Evolutionary conservation across 208 protist genomes (phyloP), one percentile per base, ranked within the genome.

Genomic region (Trypanosoma lewisi): DNA sequence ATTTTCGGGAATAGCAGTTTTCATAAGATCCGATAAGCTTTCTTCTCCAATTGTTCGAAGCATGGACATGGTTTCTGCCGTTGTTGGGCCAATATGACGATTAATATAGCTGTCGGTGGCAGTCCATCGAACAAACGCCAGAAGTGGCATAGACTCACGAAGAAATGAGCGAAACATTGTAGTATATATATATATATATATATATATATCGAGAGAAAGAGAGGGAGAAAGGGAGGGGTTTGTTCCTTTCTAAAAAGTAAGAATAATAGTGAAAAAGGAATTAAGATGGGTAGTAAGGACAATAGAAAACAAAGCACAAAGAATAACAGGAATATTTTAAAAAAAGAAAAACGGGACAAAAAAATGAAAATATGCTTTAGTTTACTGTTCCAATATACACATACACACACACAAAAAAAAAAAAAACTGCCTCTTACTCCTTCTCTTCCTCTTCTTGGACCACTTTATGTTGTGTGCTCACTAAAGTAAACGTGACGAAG

Each of bases 81-180:
- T 70, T 12, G 73, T 82, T 54, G 92, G 91, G 0, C 95, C 94
- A 66, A 97, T 81, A 72, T 98, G 97, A 25, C 96, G 91, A 55
- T 91, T 85, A 41, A 91, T 28, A 69, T 96, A 98, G 11, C 76
- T 81, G 66, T 98, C 95, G 0, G 79, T 89, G 7, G 79, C 77
- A 37, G 77, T 87, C 63, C 54, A 72, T 16, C 82, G 77, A 47
- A 68, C 55, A 66, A 74, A 51, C 2, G 21, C 16, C 33, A 7
- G 17, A 17, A 41, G 41, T 9, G 21, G 33, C 37, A n/a, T 34
- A 63, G 19, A 6, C 2, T 12, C 42, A 39, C 54, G 33, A 56
- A 75, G 36, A 8, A 84, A 49, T 47, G 67, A 70, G 55, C 75
- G 82, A 42, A 78, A 77, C 82, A 82, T 87, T 33, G 23, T 14